Evolutionary conservation across 2,329 filamentous ascomycete species (phyloP).

Genomic region (Pseudogymnoascus sp.): DNA sequence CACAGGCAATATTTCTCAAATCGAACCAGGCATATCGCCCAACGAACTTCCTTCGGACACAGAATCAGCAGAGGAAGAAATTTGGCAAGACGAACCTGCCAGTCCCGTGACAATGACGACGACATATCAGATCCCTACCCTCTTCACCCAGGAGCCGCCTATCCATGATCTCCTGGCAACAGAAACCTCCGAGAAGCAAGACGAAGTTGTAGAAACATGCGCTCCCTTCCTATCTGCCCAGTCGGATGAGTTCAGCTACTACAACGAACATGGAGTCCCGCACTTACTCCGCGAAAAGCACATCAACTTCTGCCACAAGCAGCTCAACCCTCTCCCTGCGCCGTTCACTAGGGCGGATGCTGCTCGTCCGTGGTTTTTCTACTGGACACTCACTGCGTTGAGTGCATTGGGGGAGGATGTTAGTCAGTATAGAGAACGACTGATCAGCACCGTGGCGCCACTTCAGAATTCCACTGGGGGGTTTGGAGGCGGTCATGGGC

Average conservation of each 20-base stretch:
- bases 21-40: background rate
- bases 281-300: conserved; percentile 61
- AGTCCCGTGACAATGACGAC: conserved; percentile 12
- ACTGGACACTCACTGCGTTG: conserved; percentile 80
- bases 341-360: conserved; percentile 73
- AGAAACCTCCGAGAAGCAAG: conserved; percentile 61
- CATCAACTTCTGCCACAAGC: conserved; percentile 55
- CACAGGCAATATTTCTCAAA: background rate
- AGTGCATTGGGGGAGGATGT: conserved; percentile 70
- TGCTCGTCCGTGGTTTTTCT: conserved; percentile 87
- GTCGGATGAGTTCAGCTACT: conserved; percentile 40
- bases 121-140: conserved; percentile 39
- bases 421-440: conserved; percentile 56
- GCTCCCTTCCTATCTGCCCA: conserved; percentile 59
- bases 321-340: conserved; percentile 57
- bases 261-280: conserved; percentile 70
- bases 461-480: conserved; percentile 81
- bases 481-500: conserved; percentile 90
- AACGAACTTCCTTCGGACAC: background rate
- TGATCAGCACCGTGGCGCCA: conserved; percentile 68
- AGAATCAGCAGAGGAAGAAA: conserved; percentile 11
- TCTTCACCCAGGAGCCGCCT: conserved; percentile 53
- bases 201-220: conserved; percentile 61
- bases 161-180: conserved; percentile 64
- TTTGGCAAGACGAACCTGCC: conserved; percentile 9